Evolutionary conservation across 768 basidiomycete genomes (phyloP), one percentile per base, ranked within the genome.

Genomic region (Lentinula raphanica): DNA sequence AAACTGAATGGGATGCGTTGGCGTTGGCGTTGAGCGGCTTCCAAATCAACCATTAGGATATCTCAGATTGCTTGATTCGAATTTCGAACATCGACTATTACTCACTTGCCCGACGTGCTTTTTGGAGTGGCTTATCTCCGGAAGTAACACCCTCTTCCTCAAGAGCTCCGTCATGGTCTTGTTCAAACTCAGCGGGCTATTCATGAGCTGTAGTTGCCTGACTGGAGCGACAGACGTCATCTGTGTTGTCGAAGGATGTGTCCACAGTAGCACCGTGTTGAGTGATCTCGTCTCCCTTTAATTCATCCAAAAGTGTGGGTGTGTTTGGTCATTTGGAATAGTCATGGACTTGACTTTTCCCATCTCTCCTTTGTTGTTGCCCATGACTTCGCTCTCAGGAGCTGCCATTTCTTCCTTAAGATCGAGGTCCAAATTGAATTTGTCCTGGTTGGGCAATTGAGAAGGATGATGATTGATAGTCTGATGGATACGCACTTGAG

Each of bases 101-200:
- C 40, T 56, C 21, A 56, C 54, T 56, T 12, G 35, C 51, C 12
- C 23, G 51, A 23, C 54, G 54, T 12, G 69, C 69, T 28, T 62
- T 64, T 55, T 71, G 72, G 9, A 66, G 63, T 25, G 70, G 70
- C 44, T 75, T 74, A 54, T 73, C 71, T 23, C 67, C 70, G 23
- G 72, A 71, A 15, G 66, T 63, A 15, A 60, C 60, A 23, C 58
- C 67, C 21, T 68, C 67, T 3, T 67, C 61, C 32, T 59, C 59
- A 6, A 27, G 49, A 27, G 57, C 59, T 29, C 66, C 68, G 38
- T 61, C 54, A 8, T 45, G 58, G 23, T 67, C 56, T 39, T 56
- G 61, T 49, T 64, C 63, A 13, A 59, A 27, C 42, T 62, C 65
- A 45, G 54, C 28, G 21, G 48, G 36, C 46, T 32, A 44, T 46